These are phyloP conservation scores for Chrysochromulina tobinii DNA, from an alignment of 78 protist species.

Conservation along the genomic window DNA sequence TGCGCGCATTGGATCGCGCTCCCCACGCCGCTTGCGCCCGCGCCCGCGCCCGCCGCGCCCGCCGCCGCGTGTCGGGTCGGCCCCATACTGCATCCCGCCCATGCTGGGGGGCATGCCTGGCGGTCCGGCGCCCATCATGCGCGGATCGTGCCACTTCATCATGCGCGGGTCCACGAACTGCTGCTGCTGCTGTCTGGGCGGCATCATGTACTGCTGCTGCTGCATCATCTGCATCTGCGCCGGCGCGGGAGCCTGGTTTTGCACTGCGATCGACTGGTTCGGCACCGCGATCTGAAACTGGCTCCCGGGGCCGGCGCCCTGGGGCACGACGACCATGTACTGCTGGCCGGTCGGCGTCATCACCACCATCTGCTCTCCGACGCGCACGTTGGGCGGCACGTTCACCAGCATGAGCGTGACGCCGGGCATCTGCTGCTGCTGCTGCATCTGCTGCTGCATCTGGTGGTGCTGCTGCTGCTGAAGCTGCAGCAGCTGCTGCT, in stretches of 20 bases:
- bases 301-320: background rate
- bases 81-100: no score
- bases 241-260: no score
- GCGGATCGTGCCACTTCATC: no score
- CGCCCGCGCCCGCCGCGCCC: slow-evolving; percentile 1
- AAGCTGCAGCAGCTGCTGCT: no score
- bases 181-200: no score
- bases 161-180: no score
- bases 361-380: slow-evolving; percentile 17
- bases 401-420: background rate
- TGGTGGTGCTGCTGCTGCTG: background rate
- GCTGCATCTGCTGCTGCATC: background rate
- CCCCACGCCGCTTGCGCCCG: background rate
- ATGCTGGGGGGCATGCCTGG: background rate
- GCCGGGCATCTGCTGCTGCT: no score
- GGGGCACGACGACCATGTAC: slow-evolving; percentile 18
- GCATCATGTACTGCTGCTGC: no score
- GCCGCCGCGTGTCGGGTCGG: background rate
- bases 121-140: background rate
- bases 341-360: background rate
- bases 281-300: slow-evolving; percentile 21
- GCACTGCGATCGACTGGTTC: no score
- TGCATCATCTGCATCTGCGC: no score
- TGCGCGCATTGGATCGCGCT: background rate
- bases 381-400: background rate